A percentile compares a stretch with the other conserved stretches of the same genome.
phyloP scores from a whole-genome alignment of 2,329 filamentous ascomycete species.

The Aspergillus novofumigatus region DNA sequence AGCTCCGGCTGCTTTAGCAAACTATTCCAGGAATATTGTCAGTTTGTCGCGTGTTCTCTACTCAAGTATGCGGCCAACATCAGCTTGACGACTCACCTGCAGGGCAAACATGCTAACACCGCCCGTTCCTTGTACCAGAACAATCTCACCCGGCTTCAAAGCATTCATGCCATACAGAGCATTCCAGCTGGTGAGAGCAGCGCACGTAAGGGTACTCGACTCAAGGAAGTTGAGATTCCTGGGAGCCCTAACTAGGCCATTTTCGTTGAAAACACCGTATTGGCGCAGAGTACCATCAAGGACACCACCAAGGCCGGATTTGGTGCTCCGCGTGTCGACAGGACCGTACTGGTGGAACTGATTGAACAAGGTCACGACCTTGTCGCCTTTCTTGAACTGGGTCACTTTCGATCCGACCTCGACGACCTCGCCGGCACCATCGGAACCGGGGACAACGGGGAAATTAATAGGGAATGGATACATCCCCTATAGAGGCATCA shows the following conservation, averaged over 20 bases:
- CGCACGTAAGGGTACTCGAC: constrained; percentile 56
- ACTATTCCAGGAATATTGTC: constrained; percentile 23
- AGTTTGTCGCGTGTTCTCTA: neutral
- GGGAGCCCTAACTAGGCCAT: constrained; percentile 62
- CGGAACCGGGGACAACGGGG: constrained; percentile 32
- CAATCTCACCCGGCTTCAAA: constrained; percentile 52
- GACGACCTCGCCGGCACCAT: constrained; percentile 44
- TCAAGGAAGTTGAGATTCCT: constrained; percentile 51
- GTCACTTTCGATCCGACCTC: constrained; percentile 54
- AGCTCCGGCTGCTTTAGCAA: constrained; percentile 50
- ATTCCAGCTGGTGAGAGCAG: constrained; percentile 63
- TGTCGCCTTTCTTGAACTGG: constrained; percentile 55
- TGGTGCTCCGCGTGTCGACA: constrained; percentile 34
- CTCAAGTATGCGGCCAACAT: neutral
- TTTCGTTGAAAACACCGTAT: constrained; percentile 64
- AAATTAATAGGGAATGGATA: constrained; percentile 31
- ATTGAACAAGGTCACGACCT: constrained; percentile 57
- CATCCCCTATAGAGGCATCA: constrained; percentile 19
- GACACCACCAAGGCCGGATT: constrained; percentile 63
- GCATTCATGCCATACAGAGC: constrained; percentile 56
- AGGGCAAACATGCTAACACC: constrained; percentile 57
- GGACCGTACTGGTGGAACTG: constrained; percentile 52
- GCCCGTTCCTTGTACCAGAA: constrained; percentile 59
- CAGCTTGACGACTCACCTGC: constrained; percentile 33
- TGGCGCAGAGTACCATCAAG: constrained; percentile 65